These are phyloP conservation scores for Globisporangium mamillatum DNA, from an alignment of 352 stramenopile species.

Conservation along the genomic window DNA sequence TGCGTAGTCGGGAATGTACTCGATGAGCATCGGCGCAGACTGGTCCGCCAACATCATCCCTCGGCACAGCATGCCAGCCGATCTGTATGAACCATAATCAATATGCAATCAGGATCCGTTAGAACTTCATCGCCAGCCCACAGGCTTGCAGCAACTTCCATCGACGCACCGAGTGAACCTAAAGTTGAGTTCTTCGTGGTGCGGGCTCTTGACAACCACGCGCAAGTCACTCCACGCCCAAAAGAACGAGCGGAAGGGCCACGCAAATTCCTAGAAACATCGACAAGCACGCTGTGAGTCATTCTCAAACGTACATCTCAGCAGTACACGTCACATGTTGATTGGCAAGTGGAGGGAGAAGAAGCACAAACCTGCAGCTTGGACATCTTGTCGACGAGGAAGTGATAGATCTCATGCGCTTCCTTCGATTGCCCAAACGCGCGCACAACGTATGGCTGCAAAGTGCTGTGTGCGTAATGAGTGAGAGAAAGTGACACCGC, in stretches of 20 bases:
- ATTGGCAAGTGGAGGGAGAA: background rate
- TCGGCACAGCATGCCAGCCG: constrained; percentile 51
- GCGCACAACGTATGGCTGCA: constrained; percentile 70
- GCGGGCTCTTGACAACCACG: constrained; percentile 45
- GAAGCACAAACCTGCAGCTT: constrained; percentile 36
- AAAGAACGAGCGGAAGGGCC: constrained; percentile 62
- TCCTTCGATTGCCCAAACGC: constrained; percentile 62
- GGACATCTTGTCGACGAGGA: constrained; percentile 45
- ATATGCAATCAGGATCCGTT: background rate
- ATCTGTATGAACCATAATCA: constrained; percentile 22
- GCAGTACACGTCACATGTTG: background rate
- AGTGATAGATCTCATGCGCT: constrained; percentile 45
- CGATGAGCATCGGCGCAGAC: constrained; percentile 31
- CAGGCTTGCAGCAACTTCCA: background rate
- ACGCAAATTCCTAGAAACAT: constrained; percentile 37
- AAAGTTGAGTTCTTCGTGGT: constrained; percentile 55
- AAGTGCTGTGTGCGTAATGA: constrained; percentile 23
- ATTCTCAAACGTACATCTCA: background rate
- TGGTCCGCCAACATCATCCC: constrained; percentile 44
- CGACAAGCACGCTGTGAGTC: background rate
- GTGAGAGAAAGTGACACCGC: constrained; percentile 2
- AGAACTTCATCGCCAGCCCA: background rate
- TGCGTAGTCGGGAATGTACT: constrained; percentile 36
- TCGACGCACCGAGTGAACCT: constrained; percentile 41
- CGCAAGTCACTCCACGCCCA: constrained; percentile 81